Base-by-base conservation (phyloP, 2,329 filamentous ascomycete genomes). In the Alternaria brassicicola region DNA sequence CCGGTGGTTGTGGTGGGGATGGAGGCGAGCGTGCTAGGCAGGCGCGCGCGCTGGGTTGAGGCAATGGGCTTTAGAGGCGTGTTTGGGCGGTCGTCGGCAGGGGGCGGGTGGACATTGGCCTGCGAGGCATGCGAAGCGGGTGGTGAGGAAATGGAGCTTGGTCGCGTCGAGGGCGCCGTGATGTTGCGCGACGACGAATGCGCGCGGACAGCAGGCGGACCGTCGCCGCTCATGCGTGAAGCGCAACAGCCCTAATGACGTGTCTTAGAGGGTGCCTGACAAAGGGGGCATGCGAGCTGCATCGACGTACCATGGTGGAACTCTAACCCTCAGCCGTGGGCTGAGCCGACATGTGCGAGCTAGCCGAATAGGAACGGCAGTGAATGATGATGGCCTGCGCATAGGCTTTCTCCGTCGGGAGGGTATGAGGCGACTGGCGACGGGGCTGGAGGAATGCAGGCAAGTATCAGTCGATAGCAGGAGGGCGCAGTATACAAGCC, bases 181-280 rank as follows among this genome's bases (percentile, higher is more conserved):
- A 74, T 72, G 59, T 72, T 67, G 52, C 66, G 69, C 39, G 65
- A 68, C 19, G 70, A 71, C 31, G 68, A 68, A 57, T 62, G 58
- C 47, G 63, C 56, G 42, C 46, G 55, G 28, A 61, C 48, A 28
- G 54, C 60, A 48, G 47, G 47, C 3, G 42, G 45, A 35, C 42
- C 26, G 35, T 56, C 57, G 38, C 43, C 39, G 54, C 46, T 52
- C 50, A 43, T 50, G 25, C 60, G 60, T 26, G 68, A 71, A 10
- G 55, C 52, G 57, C 67, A 71, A 61, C 68, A 71, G 31, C 68
- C 68, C 68, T 71, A 49, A 23, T 39, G 42, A 13, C 21, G 6
- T 26, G 41, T 52, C 19, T 62, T 55, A 60, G 61, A 59, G 10
- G 2, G 21, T 53, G 38, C 38, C 25, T 31, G 21, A 30, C 48